phyloP scores from a whole-genome alignment of 495 filamentous ascomycete species.

The Podospora pseudopauciseta region DNA sequence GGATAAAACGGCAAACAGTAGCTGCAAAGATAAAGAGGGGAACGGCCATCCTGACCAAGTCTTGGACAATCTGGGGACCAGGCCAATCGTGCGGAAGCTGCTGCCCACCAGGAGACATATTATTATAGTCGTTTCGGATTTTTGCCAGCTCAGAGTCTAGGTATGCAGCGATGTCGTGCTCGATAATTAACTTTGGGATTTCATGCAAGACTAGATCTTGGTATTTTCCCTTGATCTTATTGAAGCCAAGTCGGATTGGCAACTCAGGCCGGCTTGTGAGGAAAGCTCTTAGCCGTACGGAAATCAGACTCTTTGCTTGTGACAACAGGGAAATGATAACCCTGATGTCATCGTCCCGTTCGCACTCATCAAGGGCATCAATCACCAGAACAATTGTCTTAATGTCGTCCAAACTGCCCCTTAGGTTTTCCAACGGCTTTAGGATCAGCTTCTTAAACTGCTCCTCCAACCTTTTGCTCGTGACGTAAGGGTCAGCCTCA shows the following conservation, averaged over 20 bases:
- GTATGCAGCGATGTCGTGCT: slow-evolving; percentile 37
- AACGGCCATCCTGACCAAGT: slow-evolving; percentile 36
- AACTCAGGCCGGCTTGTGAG: slow-evolving; percentile 46
- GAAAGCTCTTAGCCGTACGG: slow-evolving; percentile 23
- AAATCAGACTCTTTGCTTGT: slow-evolving; percentile 9
- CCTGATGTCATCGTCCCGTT: slow-evolving; percentile 35
- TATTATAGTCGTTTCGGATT: slow-evolving; percentile 27
- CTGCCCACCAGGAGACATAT: background rate
- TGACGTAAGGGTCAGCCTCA: slow-evolving; percentile 34
- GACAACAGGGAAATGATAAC: slow-evolving; percentile 39
- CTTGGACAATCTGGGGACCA: slow-evolving; percentile 24
- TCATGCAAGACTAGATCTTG: slow-evolving; percentile 33
- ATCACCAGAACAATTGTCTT: slow-evolving; percentile 17
- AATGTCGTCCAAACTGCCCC: background rate
- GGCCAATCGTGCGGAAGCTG: slow-evolving; percentile 40
- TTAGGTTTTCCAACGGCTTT: slow-evolving; percentile 28
- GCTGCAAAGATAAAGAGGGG: slow-evolving; percentile 46
- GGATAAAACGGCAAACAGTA: slow-evolving; percentile 44
- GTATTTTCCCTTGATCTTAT: slow-evolving; percentile 25
- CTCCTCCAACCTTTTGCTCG: slow-evolving; percentile 35
- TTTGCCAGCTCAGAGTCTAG: slow-evolving; percentile 23
- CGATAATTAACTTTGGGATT: slow-evolving; percentile 28
- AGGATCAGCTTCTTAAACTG: slow-evolving; percentile 52
- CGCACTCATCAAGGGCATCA: slow-evolving; percentile 26
- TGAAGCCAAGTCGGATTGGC: slow-evolving; percentile 37